Evolutionary conservation across 352 stramenopile species (phyloP), one percentile per base, ranked within the genome.

Genomic region (Aphanomyces euteiches): DNA sequence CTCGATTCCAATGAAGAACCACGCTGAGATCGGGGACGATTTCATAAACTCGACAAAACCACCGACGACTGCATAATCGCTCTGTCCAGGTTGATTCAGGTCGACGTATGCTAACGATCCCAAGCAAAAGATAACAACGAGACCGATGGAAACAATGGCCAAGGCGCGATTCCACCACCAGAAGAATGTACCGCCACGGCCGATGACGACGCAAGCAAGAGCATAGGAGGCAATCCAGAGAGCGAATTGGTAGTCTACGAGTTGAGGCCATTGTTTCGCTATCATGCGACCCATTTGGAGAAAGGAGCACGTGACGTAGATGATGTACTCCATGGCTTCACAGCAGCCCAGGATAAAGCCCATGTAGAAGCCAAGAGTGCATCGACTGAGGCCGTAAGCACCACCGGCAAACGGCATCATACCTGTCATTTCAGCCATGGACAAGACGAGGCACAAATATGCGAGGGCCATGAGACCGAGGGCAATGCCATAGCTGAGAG

Each of bases 301-400:
- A 21, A 81, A 61, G 7, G 75, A 76, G 28, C 72, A 75, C 41
- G 71, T 69, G 40, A 78, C 75, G 47, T 80, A 80, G 45, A 73
- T 69, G 47, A 81, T 80, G 63, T 81, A 79, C 67, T 79, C 75
- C 58, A 80, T 53, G 15, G 71, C 48, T 64, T 82, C 77, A 41
- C 58, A 57, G 61, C 70, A 77, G 39, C 77, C 77, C 53, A 79
- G 76, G 47, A 80, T 41, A 59, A 75, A 82, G 19, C 64, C 77
- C 0, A 71, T 28, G 45, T 72, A 79, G 53, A 79, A 77, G 15
- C 76, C 76, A 4, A 81, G 57, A 28, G 73, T 79, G 67, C 76
- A 81, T 4, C 76, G 67, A 10, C 67, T 69, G 13, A 81, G 57
- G 0, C 76, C 74, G 60, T 81, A 81, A 10, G 74, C 74, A n/a